phyloP scores from a whole-genome alignment of 441 rosid genomes.

The Raphanus hybrid region DNA sequence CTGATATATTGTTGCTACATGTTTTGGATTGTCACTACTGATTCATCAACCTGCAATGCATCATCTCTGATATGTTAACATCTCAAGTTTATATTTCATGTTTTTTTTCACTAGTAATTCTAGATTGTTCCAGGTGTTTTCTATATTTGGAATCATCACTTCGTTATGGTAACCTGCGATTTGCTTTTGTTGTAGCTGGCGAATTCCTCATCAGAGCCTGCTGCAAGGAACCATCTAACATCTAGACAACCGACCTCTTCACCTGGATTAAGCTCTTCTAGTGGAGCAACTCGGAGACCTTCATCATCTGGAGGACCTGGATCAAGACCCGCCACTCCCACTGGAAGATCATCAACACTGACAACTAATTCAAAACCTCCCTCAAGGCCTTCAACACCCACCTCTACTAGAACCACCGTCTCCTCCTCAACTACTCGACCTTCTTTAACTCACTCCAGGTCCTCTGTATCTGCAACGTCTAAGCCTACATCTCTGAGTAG shows the following conservation, averaged over 20 bases:
- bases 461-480: conserved; percentile 47
- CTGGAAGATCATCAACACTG: conserved; percentile 66
- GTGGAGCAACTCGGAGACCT: conserved; percentile 71
- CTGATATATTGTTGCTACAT: too few species aligned
- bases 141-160: conserved; percentile 22
- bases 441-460: conserved; percentile 49
- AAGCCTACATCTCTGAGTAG: conserved; percentile 45
- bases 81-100: too few species aligned
- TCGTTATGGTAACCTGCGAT: conserved; percentile 21
- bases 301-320: conserved; percentile 96
- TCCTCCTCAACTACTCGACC: conserved; percentile 57
- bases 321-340: conserved; percentile 91
- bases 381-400: conserved; percentile 84
- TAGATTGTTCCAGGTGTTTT: neutral
- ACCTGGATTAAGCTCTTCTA: conserved; percentile 70
- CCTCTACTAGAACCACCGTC: conserved; percentile 74
- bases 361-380: conserved; percentile 58
- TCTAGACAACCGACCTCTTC: conserved; percentile 71
- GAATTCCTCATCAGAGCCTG: conserved; percentile 64
- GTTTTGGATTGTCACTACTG: too few species aligned
- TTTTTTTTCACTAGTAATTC: too few species aligned
- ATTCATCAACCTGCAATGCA: too few species aligned
- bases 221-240: conserved; percentile 61
- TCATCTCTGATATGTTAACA: too few species aligned
- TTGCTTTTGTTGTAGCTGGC: too few species aligned